Evolutionary conservation across 768 basidiomycete genomes (phyloP), one percentile per base, ranked within the genome.

Genomic region (Kwoniella europaea): DNA sequence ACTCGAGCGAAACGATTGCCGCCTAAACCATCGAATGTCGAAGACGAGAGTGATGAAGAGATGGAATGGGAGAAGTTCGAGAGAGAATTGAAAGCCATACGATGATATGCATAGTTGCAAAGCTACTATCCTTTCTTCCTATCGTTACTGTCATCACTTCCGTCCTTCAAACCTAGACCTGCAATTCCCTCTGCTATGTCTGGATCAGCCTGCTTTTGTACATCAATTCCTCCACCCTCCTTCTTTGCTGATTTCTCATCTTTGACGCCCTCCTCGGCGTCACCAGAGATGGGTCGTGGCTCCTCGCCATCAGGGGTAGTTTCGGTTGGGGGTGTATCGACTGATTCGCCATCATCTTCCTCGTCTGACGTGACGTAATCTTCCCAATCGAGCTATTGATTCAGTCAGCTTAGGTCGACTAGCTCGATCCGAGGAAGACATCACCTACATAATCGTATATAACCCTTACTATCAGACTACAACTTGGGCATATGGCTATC

Each of bases 401-500:
- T 27, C 18, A 44, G 41, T 71, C 29, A 70, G 72, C 54, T 53
- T 63, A 5, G 55, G 58, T 44, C 13, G 27, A 24, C 13, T 29
- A 7, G 35, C 12, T 10, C 55, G 18, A 64, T 15, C 15, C 10
- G 35, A 43, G 10, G 0, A 55, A 22, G 52, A 7, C 5, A 6
- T 3, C 66, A 88, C 92, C 79, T 80, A 98, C 96, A 59, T 94
- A 95, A 83, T 99, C 96, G 83, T 90, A 98, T 55, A 98, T 88
- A 54, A 98, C 91, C 66, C 96, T 86, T 61, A 98, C 93, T 42
- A 98, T 88, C 24, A 98, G 86, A 74, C 93, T 95, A 77, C 97
- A 99, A 82, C 93, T 95, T 0, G 97, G 97, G 86, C 97, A 98
- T 62, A 89, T 94, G 24, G 95, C 96, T 57, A 95, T 89, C 82